These are phyloP conservation scores for Cystobasidium slooffiae DNA, from an alignment of 1,284 basidiomycete genomes.

Conservation along the genomic window DNA sequence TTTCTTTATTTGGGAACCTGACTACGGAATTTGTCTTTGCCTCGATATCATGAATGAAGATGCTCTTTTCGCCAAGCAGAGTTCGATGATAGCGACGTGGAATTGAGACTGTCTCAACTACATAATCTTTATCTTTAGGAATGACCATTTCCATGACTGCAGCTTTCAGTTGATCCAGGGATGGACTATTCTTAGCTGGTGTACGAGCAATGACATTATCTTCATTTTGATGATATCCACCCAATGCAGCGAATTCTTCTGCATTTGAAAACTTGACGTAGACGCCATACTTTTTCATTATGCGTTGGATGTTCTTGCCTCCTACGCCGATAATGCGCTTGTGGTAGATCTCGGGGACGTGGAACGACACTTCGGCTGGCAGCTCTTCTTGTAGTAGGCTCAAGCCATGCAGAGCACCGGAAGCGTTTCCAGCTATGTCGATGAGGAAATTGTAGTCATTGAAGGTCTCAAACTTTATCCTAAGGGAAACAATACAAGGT, in stretches of 20 bases:
- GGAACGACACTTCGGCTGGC: conserved; percentile 98
- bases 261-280: conserved; percentile 99
- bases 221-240: conserved; percentile 95
- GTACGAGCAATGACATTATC: conserved; percentile 98
- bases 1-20: conserved; percentile 94
- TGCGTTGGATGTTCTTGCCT: conserved; percentile 96
- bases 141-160: conserved; percentile 97
- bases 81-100: conserved; percentile 93
- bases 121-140: conserved; percentile 97
- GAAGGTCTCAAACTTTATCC: conserved; percentile 97
- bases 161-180: conserved; percentile 92
- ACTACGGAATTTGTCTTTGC: conserved; percentile 92
- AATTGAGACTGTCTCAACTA: conserved; percentile 88
- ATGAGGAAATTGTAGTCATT: conserved; percentile 99
- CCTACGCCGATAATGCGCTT: conserved; percentile 99
- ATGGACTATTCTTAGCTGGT: conserved; percentile 95
- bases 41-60: conserved; percentile 97
- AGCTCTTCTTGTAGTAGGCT: conserved; percentile 92
- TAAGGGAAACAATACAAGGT: not conserved
- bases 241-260: conserved; percentile 92
- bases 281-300: conserved; percentile 99
- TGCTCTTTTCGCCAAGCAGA: conserved; percentile 90
- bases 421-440: conserved; percentile 72
- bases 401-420: conserved; percentile 82
- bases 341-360: conserved; percentile 97